These are phyloP conservation scores for Paecilomyces variotii DNA, from an alignment of 2,329 filamentous ascomycete genomes.

Conservation along the genomic window DNA sequence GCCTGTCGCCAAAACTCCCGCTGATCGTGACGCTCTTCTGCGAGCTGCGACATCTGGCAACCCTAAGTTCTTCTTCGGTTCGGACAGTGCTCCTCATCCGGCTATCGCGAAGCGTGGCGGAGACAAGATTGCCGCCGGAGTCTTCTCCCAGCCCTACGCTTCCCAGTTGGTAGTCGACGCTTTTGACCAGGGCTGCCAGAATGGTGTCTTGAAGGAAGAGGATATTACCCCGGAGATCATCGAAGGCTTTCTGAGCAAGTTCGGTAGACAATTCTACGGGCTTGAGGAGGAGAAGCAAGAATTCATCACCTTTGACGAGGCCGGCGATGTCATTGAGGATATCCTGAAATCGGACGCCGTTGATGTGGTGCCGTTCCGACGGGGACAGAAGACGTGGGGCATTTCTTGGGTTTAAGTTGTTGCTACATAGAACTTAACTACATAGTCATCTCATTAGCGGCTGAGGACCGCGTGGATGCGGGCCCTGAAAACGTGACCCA, in stretches of 20 bases:
- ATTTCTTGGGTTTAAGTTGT: constrained; percentile 21
- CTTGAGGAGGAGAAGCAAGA: constrained; percentile 37
- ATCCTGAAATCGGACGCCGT: constrained; percentile 45
- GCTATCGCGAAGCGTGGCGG: constrained; percentile 47
- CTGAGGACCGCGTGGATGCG: not conserved
- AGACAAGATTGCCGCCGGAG: constrained; percentile 46
- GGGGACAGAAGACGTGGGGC: constrained; percentile 47
- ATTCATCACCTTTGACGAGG: constrained; percentile 51
- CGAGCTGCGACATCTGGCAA: constrained; percentile 49
- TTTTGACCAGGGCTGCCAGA: constrained; percentile 47
- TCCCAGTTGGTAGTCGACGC: constrained; percentile 53
- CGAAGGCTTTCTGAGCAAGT: constrained; percentile 50
- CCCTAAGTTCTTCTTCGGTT: constrained; percentile 58
- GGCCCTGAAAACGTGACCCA: not conserved
- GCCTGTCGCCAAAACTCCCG: constrained; percentile 63
- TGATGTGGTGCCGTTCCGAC: constrained; percentile 59
- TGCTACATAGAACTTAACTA: not conserved
- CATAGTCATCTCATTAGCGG: not conserved
- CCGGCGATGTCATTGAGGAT: constrained; percentile 47
- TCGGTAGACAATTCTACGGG: constrained; percentile 52
- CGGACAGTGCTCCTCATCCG: constrained; percentile 64
- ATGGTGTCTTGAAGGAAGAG: constrained; percentile 45
- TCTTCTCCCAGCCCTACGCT: constrained; percentile 56
- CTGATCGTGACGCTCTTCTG: constrained; percentile 64
- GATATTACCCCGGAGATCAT: constrained; percentile 49